Base-by-base conservation (phyloP, 2,329 filamentous ascomycete genomes). In the Colletotrichum chrysophilum region DNA sequence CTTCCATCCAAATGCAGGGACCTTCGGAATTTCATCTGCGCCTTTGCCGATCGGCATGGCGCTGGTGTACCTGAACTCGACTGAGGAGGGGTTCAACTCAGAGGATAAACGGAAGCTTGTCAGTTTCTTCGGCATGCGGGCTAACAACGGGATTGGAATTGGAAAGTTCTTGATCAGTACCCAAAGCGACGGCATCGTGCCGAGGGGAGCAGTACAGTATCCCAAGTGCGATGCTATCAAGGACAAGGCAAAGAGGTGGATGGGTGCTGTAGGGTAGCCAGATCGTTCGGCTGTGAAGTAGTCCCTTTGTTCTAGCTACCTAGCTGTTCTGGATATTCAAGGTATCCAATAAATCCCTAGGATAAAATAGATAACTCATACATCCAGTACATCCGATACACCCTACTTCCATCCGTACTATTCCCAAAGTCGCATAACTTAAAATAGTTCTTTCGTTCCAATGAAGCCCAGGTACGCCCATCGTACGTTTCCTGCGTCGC, bases 41-140 rank as follows among this genome's bases (percentile, higher is more conserved):
- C 71, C 77, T 12, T 71, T 78, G 9, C 77, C 78, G 21, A 70
- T 77, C 1, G 74, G 76, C 66, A 76, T 77, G 60, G 64, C 77
- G 3, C 28, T 78, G 14, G 66, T 70, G 2, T 78, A 78, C 52
- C 69, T 79, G 14, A 71, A 74, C 38, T 67, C 77, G 32, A 67
- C 28, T 18, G 72, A 71, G 13, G 68, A 74, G 28, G 70, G 71
- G 5, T 62, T 55, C 61, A 61, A 64, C 30, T 75, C 67, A 3
- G 61, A 65, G 38, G 65, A 72, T 9, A 74, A 71, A 24, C 30
- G 18, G 30, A 78, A 77, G 67, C 26, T 76, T 16, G 14, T 48
- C 1, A n/a, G 70, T 34, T 77, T 70, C 60, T 76, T 77, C 10
- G 65, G 48, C 8, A 67, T 38, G 30, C 66, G 56, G 24, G 66